These are phyloP conservation scores for Cicer yamashitae DNA, from an alignment of 306 rosid species.

Conservation along the genomic window DNA sequence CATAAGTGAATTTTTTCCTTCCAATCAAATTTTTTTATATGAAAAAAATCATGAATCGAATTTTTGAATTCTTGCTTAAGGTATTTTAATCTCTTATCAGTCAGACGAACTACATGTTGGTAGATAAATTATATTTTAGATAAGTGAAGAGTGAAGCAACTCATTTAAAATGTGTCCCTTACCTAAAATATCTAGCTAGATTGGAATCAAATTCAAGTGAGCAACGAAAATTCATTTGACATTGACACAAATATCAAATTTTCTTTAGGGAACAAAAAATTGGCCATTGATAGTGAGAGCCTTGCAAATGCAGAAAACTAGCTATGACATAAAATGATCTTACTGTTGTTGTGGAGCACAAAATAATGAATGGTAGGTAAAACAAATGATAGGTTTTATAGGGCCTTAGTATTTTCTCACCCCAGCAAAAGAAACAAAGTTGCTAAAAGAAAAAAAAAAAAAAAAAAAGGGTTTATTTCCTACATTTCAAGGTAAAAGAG, in stretches of 20 bases:
- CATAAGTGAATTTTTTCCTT: too few relatives aligned
- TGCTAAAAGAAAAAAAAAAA: constrained; percentile 4
- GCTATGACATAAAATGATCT: not conserved
- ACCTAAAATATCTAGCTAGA: constrained; percentile 10
- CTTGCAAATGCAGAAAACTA: constrained; percentile 38
- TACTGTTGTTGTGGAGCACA: constrained; percentile 37
- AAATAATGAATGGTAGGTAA: constrained; percentile 45
- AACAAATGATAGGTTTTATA: constrained; percentile 34
- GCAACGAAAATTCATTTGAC: constrained; percentile 15
- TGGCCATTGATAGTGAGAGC: constrained; percentile 12
- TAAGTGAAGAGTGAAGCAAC: constrained; percentile 12
- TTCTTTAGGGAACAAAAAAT: not conserved
- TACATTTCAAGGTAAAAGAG: constrained; percentile 18
- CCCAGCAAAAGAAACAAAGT: not conserved
- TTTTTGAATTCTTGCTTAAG: too few relatives aligned
- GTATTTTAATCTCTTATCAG: too few relatives aligned
- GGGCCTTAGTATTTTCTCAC: constrained; percentile 15
- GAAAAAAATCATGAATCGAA: too few relatives aligned
- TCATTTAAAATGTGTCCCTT: constrained; percentile 29
- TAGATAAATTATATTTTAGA: not conserved
- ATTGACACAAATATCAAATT: constrained; percentile 22
- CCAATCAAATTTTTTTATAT: too few relatives aligned
- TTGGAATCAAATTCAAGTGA: constrained; percentile 30
- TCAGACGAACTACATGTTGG: too few relatives aligned
- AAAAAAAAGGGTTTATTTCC: not conserved